A percentile compares a stretch with the other conserved stretches of the same genome.
Evolutionary conservation across 2,329 filamentous ascomycete genomes (phyloP).

Genomic region (Penicillium occitanis): DNA sequence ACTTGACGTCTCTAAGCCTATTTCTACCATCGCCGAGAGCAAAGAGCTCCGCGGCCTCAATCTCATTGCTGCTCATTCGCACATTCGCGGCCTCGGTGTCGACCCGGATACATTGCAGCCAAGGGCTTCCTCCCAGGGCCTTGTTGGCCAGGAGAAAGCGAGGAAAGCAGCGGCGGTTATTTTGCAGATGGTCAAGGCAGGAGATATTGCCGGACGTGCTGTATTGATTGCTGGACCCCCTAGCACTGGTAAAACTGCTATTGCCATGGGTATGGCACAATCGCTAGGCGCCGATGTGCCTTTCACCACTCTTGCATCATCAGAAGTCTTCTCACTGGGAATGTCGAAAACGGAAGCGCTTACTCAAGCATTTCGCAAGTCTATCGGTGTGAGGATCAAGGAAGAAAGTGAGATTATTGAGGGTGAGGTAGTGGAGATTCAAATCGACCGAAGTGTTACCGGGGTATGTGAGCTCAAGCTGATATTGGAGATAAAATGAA

Average conservation of each 20-base stretch:
- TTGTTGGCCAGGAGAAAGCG: constrained; percentile 95
- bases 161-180: constrained; percentile 95
- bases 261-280: constrained; percentile 98
- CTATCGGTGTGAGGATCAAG: constrained; percentile 96
- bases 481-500: constrained; percentile 8
- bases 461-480: constrained; percentile 53
- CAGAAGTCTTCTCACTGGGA: constrained; percentile 96
- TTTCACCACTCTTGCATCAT: constrained; percentile 92
- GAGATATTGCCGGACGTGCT: constrained; percentile 94
- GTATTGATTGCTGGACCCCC: constrained; percentile 94
- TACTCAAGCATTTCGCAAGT: constrained; percentile 98
- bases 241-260: constrained; percentile 96
- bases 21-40: constrained; percentile 85
- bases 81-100: constrained; percentile 93
- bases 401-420: constrained; percentile 99
- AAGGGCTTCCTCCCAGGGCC: constrained; percentile 78
- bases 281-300: constrained; percentile 91
- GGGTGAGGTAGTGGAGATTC: constrained; percentile 97
- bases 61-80: constrained; percentile 96
- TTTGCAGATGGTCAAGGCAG: constrained; percentile 97
- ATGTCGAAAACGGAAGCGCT: constrained; percentile 99
- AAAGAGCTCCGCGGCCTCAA: constrained; percentile 96
- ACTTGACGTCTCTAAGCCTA: constrained; percentile 47
- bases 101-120: constrained; percentile 89
- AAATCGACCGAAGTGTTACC: constrained; percentile 95